A percentile compares a stretch with the other conserved stretches of the same genome.
Conservation (phyloP, 116 monocot species). For the Papilionanthe hybrid region DNA sequence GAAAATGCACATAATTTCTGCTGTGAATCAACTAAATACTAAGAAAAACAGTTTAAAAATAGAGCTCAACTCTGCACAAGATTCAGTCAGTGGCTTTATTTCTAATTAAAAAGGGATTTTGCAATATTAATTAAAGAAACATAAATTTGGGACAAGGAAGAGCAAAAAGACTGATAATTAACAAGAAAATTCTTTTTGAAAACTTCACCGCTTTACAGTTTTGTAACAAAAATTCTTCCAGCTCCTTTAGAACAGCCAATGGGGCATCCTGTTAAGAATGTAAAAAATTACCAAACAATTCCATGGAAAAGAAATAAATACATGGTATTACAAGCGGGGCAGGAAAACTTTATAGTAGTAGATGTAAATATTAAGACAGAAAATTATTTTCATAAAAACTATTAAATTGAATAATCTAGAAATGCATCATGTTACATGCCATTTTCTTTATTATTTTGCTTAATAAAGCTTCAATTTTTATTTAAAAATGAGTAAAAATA, state of each 20-base stretch:
- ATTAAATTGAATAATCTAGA: not conserved
- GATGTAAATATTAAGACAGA: not conserved
- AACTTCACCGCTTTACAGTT: conserved; percentile 61
- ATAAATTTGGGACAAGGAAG: not conserved
- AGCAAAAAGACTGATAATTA: not conserved
- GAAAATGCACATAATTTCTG: not conserved
- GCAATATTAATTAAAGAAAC: not conserved
- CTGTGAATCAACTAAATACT: not conserved
- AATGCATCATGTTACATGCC: not conserved
- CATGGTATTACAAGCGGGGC: not conserved
- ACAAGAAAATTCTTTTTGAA: not conserved
- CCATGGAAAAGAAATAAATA: conserved; percentile 1
- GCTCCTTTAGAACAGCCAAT: conserved; percentile 43
- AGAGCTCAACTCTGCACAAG: not conserved
- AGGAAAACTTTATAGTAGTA: not conserved
- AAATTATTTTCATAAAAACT: not conserved
- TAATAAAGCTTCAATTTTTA: not conserved
- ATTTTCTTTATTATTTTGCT: not conserved
- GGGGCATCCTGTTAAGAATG: conserved; percentile 55
- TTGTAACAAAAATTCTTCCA: conserved; percentile 64
- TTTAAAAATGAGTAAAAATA: not conserved
- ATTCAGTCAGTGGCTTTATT: not conserved
- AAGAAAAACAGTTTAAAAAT: not conserved
- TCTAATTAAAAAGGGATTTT: not conserved
- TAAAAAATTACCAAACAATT: conserved; percentile 15